Evolutionary conservation across 2,329 filamentous ascomycete genomes (phyloP).

Genomic region (Dactylellina parvicollis): DNA sequence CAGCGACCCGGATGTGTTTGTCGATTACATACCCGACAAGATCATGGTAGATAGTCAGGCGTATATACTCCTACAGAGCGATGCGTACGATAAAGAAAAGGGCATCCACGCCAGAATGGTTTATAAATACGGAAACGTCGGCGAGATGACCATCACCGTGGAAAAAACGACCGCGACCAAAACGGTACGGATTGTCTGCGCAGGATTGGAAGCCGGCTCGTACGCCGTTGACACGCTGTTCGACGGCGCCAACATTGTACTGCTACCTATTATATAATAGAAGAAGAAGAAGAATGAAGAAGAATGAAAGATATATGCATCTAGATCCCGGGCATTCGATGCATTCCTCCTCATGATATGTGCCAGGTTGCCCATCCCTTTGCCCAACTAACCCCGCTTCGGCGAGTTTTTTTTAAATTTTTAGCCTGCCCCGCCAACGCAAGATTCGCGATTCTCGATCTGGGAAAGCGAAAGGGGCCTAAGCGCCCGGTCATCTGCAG

Average conservation of each 20-base stretch:
- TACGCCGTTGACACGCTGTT: conserved; percentile 14
- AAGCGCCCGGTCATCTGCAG: conserved; percentile 33
- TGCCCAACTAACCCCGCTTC: conserved; percentile 15
- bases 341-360: too few relatives aligned
- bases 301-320: too few relatives aligned
- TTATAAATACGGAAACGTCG: not conserved
- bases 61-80: not conserved
- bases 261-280: not conserved
- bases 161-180: not conserved
- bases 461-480: conserved; percentile 14
- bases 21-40: not conserved
- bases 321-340: too few relatives aligned
- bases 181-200: conserved; percentile 1
- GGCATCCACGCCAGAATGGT: not conserved
- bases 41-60: not conserved
- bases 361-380: not conserved
- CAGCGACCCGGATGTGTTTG: not conserved
- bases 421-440: conserved; percentile 33
- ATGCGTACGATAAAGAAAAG: not conserved
- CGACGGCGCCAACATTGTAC: conserved; percentile 12
- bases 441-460: conserved; percentile 38
- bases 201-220: conserved; percentile 1
- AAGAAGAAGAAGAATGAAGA: not conserved
- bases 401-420: too few relatives aligned
- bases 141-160: not conserved